Percentiles rank a stretch among this genome's conserved stretches.
These are phyloP conservation scores for Myxozyma monticola DNA, from an alignment of 805 yeast genomes.

Conservation along the genomic window DNA sequence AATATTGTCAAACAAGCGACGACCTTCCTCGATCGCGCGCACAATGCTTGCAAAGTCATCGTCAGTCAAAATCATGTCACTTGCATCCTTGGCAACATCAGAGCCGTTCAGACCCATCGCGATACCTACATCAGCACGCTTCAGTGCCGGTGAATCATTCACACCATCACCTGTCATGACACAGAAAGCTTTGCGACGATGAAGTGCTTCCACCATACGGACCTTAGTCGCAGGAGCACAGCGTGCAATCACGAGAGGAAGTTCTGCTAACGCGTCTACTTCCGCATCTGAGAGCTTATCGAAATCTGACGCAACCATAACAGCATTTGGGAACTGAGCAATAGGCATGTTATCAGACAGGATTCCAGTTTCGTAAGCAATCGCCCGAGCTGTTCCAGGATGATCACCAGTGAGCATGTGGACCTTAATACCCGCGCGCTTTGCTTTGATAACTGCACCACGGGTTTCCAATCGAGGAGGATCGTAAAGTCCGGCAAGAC, in stretches of 20 bases:
- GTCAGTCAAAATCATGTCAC: slow-evolving; percentile 75
- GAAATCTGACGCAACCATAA: slow-evolving; percentile 73
- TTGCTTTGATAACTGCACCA: slow-evolving; percentile 64
- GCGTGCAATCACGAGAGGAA: slow-evolving; percentile 77
- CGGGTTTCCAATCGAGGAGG: slow-evolving; percentile 81
- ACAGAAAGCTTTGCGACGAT: slow-evolving; percentile 60
- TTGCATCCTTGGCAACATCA: slow-evolving; percentile 80
- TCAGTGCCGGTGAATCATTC: slow-evolving; percentile 76
- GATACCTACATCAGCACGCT: slow-evolving; percentile 77
- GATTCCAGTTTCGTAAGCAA: slow-evolving; percentile 80
- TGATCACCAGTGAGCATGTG: slow-evolving; percentile 85
- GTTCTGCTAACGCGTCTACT: slow-evolving; percentile 61
- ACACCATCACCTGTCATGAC: slow-evolving; percentile 89
- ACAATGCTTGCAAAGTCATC: slow-evolving; percentile 78
- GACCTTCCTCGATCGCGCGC: slow-evolving; percentile 79
- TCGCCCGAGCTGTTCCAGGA: slow-evolving; percentile 74
- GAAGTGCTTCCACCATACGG: slow-evolving; percentile 75
- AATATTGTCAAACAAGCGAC: slow-evolving; percentile 74
- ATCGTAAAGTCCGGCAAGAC: slow-evolving; percentile 75
- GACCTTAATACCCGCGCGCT: slow-evolving; percentile 73
- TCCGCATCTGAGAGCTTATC: slow-evolving; percentile 61
- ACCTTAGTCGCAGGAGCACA: slow-evolving; percentile 84
- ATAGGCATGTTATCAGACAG: slow-evolving; percentile 54
- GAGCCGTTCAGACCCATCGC: slow-evolving; percentile 83
- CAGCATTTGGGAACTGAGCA: slow-evolving; percentile 45